Base-by-base conservation (phyloP, 2,329 filamentous ascomycete genomes). In the Aspergillus awamori region DNA sequence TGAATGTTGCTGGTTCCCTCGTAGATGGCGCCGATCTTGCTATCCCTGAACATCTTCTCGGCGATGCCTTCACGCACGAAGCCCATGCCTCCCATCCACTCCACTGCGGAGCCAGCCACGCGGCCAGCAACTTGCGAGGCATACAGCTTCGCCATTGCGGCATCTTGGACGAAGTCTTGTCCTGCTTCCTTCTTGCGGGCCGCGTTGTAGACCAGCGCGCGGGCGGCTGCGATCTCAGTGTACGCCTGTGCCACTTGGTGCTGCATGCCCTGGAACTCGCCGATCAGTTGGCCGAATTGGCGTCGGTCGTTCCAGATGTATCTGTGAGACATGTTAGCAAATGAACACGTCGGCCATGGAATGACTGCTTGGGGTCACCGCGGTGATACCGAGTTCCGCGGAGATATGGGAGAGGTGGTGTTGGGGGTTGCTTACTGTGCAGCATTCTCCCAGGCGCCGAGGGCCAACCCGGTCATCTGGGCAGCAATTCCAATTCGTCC, bases 31-130 rank as follows among this genome's bases (percentile, higher is more conserved):
- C 95, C 95, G 73, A 99, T 99, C 89, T 98, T 99, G 84, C 91
- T 95, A 77, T 99, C 95, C 51, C 95, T 85, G 85, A 90, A 99
- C 82, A 89, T 97, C 87, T 99, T 99, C 87, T 99, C 95, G 0
- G 95, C 95, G 61, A 97, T 87, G 0, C 95, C 95, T 78, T 99
- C 95, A 48, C 95, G 84, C 15, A 99, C 95, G 71, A 99, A 99
- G 49, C 95, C 95, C 95, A 99, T 98, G 47, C 95, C 95, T 52
- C 95, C 95, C 94, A 98, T 98, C 95, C 95, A 99, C 81, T 99
- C 95, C 28, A 99, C 87, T 0, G 94, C 95, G 53, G 90, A 85
- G 6, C 93, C 88, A 58, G 89, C 90, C 20, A 99, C 94, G 58
- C 87, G 88, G 20, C 91, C 91, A 0, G 95, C 95, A 33, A 99